Evolutionary conservation across 345 rosid genomes (phyloP).

Genomic region (Arabidopsis arenosa): DNA sequence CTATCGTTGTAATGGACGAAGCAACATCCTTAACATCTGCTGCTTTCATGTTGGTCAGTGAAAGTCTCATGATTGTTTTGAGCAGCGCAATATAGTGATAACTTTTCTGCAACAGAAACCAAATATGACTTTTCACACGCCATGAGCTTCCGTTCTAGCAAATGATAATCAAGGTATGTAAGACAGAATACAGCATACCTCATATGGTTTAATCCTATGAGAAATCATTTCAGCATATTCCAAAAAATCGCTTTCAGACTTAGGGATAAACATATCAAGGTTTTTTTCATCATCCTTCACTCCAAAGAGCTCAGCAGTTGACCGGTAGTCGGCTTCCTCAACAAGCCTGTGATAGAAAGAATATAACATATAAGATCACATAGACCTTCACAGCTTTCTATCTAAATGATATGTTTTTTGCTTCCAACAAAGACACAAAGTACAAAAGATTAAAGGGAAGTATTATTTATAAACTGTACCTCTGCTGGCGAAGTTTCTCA

Average conservation of each 20-base stretch:
- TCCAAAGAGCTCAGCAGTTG: constrained; percentile 76
- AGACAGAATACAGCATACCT: constrained; percentile 54
- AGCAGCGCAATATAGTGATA: constrained; percentile 77
- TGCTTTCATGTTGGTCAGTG: constrained; percentile 73
- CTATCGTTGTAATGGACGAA: constrained; percentile 83
- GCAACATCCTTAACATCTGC: constrained; percentile 96
- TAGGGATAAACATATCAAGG: constrained; percentile 80
- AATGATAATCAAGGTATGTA: not conserved
- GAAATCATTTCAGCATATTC: constrained; percentile 95
- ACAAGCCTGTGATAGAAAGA: constrained; percentile 63
- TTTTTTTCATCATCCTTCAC: constrained; percentile 63
- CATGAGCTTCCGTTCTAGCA: not conserved
- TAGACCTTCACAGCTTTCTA: not conserved
- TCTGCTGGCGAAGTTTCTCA: constrained; percentile 80
- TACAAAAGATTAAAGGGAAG: not conserved
- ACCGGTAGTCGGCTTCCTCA: constrained; percentile 87
- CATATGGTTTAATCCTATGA: constrained; percentile 67
- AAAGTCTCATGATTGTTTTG: constrained; percentile 85
- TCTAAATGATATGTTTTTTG: too few species aligned
- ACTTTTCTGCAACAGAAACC: constrained; percentile 74
- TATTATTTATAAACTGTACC: constrained; percentile 49
- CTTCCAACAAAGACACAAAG: not conserved
- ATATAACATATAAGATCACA: constrained; percentile 18
- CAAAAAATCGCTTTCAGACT: constrained; percentile 86
- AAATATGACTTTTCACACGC: not conserved